Evolutionary conservation across 345 rosid genomes (phyloP), one percentile per base, ranked within the genome.

Genomic region (Salix udensis): DNA sequence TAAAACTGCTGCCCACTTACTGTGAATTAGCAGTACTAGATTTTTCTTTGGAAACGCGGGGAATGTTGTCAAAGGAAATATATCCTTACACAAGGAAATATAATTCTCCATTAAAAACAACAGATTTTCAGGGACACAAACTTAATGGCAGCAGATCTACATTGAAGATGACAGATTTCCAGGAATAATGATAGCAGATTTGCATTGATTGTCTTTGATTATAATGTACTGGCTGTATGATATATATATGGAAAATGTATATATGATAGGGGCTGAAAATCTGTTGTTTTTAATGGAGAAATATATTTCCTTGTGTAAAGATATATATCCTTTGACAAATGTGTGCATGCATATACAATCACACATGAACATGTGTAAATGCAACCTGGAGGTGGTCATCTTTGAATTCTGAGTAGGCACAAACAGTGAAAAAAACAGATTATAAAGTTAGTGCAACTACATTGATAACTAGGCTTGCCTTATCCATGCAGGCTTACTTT

Each of bases 401-500:
- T 39, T 68, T 68, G 26, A 23, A 12, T 68, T 30, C 71, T 40
- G 30, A 40, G 40, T 12, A 34, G 21, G 44, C 19, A 21, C 11
- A 12, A 19, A 9, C 9, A 9, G 15, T 39, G 14, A 1, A 28
- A 65, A 39, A 28, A 65, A 39, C 7, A 65, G 30, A 11, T 26
- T 11, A 26, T 66, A 11, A 37, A 12, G 4, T 48, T 67, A 2
- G 2, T 60, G 53, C 48, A 24, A 7, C 24, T 48, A 23, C 13
- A 19, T 24, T 61, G 58, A 31, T 18, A 34, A 39, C 26, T 71
- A 34, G 16, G 19, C 55, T 69, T 74, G 21, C 31, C 44, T 82
- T 58, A 62, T 37, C 34, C 40, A 10, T 82, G 30, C 48, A 94
- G 97, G 88, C 92, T 12, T 89, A 84, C 79, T 82, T 85, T 77